phyloP scores from a whole-genome alignment of 345 rosid genomes.

The Gossypium herbaceum region DNA sequence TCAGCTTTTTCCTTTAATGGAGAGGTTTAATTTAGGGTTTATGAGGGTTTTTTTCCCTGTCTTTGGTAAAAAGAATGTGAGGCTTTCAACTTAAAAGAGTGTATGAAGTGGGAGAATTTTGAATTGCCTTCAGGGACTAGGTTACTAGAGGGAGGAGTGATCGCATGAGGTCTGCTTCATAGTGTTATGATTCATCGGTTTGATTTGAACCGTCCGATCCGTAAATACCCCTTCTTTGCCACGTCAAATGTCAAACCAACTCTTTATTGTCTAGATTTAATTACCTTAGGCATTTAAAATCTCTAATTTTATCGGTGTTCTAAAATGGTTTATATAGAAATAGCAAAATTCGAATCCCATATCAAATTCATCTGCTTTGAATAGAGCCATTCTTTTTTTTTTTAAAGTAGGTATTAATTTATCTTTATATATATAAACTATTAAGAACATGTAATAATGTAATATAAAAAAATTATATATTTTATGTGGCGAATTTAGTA shows the following conservation, averaged over 20 bases:
- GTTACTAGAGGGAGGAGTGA: not conserved
- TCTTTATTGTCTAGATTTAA: no score
- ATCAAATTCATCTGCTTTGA: no score
- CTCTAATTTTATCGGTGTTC: no score
- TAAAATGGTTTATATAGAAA: no score
- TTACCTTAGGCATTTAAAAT: no score
- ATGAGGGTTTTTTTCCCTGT: not conserved
- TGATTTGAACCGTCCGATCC: not conserved
- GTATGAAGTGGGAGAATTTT: not conserved
- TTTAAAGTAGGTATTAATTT: no score
- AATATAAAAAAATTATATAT: no score
- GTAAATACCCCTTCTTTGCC: not conserved
- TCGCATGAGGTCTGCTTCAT: not conserved
- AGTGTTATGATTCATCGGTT: not conserved
- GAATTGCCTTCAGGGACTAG: not conserved
- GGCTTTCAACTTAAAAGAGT: not conserved
- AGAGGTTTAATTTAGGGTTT: conserved; percentile 1
- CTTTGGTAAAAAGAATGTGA: not conserved
- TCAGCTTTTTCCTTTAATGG: not conserved
- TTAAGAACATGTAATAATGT: no score
- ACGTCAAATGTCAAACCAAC: not conserved
- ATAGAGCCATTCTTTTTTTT: no score
- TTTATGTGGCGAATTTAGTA: no score
- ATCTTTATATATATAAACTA: no score
- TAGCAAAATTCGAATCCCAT: no score